Evolutionary conservation across 495 filamentous ascomycete species (phyloP), one percentile per base, ranked within the genome.

Genomic region (Talaromyces thailandensis): DNA sequence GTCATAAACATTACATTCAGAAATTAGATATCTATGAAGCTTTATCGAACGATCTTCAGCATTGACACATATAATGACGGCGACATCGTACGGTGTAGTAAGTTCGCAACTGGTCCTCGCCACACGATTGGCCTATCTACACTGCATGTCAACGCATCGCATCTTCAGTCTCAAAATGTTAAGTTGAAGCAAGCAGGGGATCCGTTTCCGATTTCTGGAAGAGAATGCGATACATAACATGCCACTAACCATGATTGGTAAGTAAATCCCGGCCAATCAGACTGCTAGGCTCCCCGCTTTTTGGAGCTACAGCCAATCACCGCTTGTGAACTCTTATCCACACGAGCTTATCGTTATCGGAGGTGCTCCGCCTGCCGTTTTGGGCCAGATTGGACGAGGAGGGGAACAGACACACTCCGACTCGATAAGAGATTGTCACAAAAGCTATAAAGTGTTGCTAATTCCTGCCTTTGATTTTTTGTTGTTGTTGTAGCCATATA

Each of bases 311-410:
- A 32, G 55, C 55, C 26, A 32, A 57, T 35, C 26, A 35, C 16
- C 11, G 16, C 29, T 56, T 57, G 26, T 4, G 8, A 14, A 31
- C 9, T 11, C 21, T 14, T 21, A 24, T 25, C 40, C 59, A 50
- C 59, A 61, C 59, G 24, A 61, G 59, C 59, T 61, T 61, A 52
- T 61, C 59, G 59, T 61, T 61, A 61, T 61, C 59, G 45, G 23
- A 28, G 59, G 4, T 51, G 21, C 40, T 31, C 18, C 28, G 55
- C 26, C 26, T 57, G 29, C 55, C 29, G n/a, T 57, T 57, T 57
- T 57, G 26, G 55, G 55, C n/a, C 55, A 57, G 16, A 48, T 48
- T 21, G 43, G n/a, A 21, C 9, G n/a, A 48, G 21, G 23, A 26
- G 51, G 51, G 51, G 26, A 55, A 28, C 11, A 26, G 51, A 55